Conservation (phyloP, 169 alveolate species). For the Plasmodium yoelii region DNA sequence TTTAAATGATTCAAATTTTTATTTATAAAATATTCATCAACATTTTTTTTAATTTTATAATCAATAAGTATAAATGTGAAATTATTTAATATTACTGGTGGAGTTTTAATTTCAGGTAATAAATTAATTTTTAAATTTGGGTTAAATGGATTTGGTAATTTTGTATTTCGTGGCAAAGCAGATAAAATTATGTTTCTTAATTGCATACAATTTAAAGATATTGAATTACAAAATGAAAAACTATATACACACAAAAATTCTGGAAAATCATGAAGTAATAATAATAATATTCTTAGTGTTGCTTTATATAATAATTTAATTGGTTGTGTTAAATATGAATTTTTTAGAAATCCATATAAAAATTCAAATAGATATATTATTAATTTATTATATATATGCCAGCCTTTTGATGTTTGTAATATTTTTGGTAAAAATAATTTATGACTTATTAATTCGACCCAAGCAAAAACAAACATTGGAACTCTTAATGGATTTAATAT, state of each 20-base stretch:
- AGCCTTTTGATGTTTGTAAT: constrained; percentile 83
- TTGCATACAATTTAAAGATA: constrained; percentile 92
- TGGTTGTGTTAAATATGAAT: constrained; percentile 71
- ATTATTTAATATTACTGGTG: constrained; percentile 86
- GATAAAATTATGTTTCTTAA: constrained; percentile 92
- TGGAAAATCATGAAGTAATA: constrained; percentile 94
- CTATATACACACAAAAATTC: constrained; percentile 95
- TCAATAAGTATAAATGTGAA: constrained; percentile 73
- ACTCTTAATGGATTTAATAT: constrained; percentile 91
- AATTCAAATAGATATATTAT: constrained; percentile 79
- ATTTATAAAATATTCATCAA: constrained; percentile 57
- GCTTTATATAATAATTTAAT: constrained; percentile 64
- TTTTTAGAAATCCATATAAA: constrained; percentile 75
- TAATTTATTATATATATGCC: constrained; percentile 84
- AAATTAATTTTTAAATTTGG: constrained; percentile 90
- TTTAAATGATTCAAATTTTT: constrained; percentile 30
- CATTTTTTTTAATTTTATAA: constrained; percentile 75
- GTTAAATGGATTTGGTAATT: constrained; percentile 91
- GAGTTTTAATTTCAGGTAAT: constrained; percentile 90
- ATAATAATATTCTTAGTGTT: constrained; percentile 90
- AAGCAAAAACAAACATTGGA: constrained; percentile 97
- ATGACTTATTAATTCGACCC: constrained; percentile 96
- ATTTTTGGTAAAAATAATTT: constrained; percentile 91
- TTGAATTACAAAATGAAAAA: constrained; percentile 90
- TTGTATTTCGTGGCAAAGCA: constrained; percentile 91